phyloP scores from a whole-genome alignment of 305 asterid genomes.

The Ilex paraguariensis region DNA sequence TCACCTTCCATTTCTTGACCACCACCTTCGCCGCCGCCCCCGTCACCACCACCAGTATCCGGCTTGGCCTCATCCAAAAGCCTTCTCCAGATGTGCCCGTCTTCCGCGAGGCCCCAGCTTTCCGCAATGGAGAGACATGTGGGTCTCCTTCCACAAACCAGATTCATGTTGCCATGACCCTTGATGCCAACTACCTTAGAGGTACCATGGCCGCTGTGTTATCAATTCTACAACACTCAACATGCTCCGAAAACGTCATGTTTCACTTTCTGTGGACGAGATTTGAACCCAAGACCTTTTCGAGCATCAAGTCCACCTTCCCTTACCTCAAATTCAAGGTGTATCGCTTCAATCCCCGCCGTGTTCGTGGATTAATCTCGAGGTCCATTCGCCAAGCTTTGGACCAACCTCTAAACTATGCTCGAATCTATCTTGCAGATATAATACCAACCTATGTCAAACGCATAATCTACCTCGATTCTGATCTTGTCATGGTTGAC shows the following conservation, averaged over 20 bases:
- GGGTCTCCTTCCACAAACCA: constrained; percentile 6
- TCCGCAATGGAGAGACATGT: constrained; percentile 44
- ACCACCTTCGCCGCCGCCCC: constrained; percentile 1
- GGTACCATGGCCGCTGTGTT: constrained; percentile 76
- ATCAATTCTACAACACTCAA: constrained; percentile 63
- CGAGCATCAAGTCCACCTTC: constrained; percentile 45
- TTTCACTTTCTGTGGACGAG: constrained; percentile 49
- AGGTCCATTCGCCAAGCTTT: constrained; percentile 62
- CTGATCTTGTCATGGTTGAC: constrained; percentile 58
- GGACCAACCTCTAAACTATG: constrained; percentile 70
- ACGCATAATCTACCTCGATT: constrained; percentile 56
- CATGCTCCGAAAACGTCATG: constrained; percentile 47
- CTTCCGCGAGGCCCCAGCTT: constrained; percentile 54
- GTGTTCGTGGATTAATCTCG: constrained; percentile 49
- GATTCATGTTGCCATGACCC: constrained; percentile 71
- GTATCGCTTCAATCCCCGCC: constrained; percentile 30
- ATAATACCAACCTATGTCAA: constrained; percentile 36
- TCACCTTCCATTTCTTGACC: constrained; percentile 23
- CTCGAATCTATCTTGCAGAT: constrained; percentile 45
- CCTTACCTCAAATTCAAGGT: constrained; percentile 60
- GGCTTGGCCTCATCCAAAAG: constrained; percentile 20
- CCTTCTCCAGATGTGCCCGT: constrained; percentile 11
- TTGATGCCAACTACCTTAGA: constrained; percentile 58
- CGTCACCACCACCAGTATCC: constrained; percentile 6
- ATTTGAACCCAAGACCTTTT: constrained; percentile 32